These are phyloP conservation scores for Nitzschia palea DNA, from an alignment of 108 stramenopile genomes.

Conservation along the genomic window DNA sequence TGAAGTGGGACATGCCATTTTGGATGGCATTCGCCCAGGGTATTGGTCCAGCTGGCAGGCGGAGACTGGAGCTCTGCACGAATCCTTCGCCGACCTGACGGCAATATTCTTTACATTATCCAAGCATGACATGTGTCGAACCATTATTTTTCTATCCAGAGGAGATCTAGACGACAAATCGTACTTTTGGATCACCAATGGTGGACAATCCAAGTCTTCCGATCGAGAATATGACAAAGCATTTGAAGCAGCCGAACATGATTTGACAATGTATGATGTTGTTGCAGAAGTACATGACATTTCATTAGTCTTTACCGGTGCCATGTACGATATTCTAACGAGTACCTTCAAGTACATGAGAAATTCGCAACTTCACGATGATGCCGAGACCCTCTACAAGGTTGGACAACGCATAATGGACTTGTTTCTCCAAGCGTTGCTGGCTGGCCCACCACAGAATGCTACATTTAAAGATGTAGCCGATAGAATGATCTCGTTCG, in stretches of 20 bases:
- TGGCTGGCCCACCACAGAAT: background rate
- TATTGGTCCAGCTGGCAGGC: slow-evolving; percentile 8
- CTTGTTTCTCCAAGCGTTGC: background rate
- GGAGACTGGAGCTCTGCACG: background rate
- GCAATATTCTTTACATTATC: background rate
- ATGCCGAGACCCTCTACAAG: background rate
- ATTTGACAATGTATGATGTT: slow-evolving; percentile 1
- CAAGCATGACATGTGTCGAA: background rate
- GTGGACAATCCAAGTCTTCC: background rate
- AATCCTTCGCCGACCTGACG: background rate
- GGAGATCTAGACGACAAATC: background rate
- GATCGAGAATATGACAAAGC: background rate
- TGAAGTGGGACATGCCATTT: background rate
- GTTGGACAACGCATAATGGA: background rate
- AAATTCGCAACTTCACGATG: background rate
- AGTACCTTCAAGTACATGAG: background rate
- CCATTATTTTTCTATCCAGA: background rate
- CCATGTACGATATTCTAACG: background rate
- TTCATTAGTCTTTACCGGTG: background rate
- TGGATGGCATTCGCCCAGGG: background rate
- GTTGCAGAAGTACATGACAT: slow-evolving; percentile 1
- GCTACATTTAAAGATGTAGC: background rate
- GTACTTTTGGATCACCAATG: background rate
- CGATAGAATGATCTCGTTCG: background rate
- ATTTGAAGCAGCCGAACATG: background rate